Conservation (phyloP, 305 asterid species). For the Ilex paraguariensis region DNA sequence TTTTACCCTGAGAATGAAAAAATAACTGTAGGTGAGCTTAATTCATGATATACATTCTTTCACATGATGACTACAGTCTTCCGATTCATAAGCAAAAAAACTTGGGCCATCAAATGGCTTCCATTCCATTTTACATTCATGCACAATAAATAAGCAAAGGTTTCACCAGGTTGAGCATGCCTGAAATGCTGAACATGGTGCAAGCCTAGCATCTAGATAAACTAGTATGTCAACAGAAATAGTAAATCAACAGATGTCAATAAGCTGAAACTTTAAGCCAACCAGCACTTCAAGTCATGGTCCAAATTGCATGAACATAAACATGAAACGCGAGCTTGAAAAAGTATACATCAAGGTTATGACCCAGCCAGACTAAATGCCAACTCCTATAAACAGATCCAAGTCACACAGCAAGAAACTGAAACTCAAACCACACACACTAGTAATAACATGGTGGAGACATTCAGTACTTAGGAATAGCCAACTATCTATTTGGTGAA, state of each 20-base stretch:
- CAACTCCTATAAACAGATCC: neutral
- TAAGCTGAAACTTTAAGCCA: neutral
- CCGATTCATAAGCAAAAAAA: neutral
- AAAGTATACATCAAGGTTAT: neutral
- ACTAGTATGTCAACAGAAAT: neutral
- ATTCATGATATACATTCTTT: too few relatives aligned
- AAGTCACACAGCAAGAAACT: neutral
- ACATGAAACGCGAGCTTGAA: neutral
- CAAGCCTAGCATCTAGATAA: neutral
- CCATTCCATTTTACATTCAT: neutral
- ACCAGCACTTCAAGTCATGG: neutral
- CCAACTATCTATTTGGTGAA: neutral
- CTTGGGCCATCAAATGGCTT: neutral
- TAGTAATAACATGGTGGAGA: neutral
- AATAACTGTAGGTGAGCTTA: neutral
- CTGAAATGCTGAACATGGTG: neutral
- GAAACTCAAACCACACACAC: neutral
- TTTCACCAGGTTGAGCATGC: neutral
- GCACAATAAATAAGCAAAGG: neutral
- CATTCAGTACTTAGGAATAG: neutral
- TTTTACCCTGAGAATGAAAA: conserved; percentile 78
- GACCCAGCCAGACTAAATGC: neutral
- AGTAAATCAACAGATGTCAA: neutral
- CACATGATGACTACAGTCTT: neutral
- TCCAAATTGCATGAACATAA: neutral